Base-by-base conservation (phyloP, 2,329 filamentous ascomycete species). In the Colletotrichum sidae region DNA sequence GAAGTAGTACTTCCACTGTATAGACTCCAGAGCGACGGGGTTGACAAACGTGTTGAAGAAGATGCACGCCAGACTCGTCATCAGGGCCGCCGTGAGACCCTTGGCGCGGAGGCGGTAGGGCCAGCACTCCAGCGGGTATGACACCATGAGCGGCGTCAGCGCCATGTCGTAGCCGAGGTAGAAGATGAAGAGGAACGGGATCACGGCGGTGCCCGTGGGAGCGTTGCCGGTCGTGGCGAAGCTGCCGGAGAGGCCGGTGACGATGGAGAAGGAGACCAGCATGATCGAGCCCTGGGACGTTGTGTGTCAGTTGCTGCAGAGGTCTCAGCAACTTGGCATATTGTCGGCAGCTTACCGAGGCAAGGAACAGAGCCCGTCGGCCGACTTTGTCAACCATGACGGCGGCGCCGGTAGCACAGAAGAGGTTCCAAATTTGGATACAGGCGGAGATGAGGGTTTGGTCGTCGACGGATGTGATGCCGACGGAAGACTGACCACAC, bases 21-120 rank as follows among this genome's bases (percentile, higher is more conserved):
- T 74, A 12, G 74, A 74, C 8, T 72, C 64, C 6, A 82, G 75
- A 0, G 79, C 80, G 38, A 82, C 78, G 1, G 80, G 79, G 73
- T 83, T 82, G 70, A 81, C 78, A 47, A 80, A 80, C 41, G 77
- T 81, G 34, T 78, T 79, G 72, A 81, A 81, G 70, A 81, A 81
- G 39, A 79, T 74, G 53, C 59, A 64, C 52, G 13, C 41, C 12
- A 60, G 44, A 8, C 50, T 50, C 6, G 37, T 37, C 50, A 49
- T 44, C 5, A 46, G 62, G 2, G 39, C 46, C 4, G 17, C 17
- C 13, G 61, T 42, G 10, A 62, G 57, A 0, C 58, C 66, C 34
- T 58, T 54, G 34, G 67, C 65, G 37, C 70, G 68, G 15, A 70
- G 59, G 34, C 60, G 50, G 61, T 67, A 70, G 3, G 68, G 74